A percentile compares a stretch with the other conserved stretches of the same genome.
phyloP scores from a whole-genome alignment of 441 rosid genomes.

The Pelargonium australe region DNA sequence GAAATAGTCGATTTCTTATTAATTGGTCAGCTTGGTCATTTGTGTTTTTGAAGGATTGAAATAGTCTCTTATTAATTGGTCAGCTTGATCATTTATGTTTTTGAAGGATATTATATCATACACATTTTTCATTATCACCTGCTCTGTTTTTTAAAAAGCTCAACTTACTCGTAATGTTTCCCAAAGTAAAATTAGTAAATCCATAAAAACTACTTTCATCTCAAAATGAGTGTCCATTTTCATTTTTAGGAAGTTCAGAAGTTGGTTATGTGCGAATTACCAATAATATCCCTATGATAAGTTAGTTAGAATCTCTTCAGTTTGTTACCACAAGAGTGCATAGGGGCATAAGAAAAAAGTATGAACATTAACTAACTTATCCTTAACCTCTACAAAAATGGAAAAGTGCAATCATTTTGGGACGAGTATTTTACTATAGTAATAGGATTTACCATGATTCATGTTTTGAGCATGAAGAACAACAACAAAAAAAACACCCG shows the following conservation, averaged over 20 bases:
- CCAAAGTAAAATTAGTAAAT: no score
- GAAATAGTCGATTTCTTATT: background rate
- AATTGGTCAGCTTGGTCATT: conserved; percentile 2
- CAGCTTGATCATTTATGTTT: background rate
- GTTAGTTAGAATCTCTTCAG: no score
- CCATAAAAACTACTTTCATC: no score
- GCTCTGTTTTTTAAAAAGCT: background rate
- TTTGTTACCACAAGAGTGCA: no score
- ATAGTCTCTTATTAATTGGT: background rate
- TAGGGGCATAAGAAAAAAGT: no score
- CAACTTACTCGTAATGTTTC: background rate
- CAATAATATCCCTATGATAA: no score
- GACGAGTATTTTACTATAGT: background rate
- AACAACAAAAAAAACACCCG: background rate
- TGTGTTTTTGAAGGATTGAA: background rate
- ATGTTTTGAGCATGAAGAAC: background rate
- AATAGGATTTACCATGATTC: background rate
- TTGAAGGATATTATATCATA: background rate
- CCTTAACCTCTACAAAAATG: no score
- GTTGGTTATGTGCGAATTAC: no score
- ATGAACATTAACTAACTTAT: no score
- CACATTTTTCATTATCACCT: background rate
- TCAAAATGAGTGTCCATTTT: no score
- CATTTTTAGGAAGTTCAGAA: no score
- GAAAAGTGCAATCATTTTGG: no score